Evolutionary conservation across 768 basidiomycete genomes (phyloP).

Genomic region (Rhodotorula sphaerocarpa): DNA sequence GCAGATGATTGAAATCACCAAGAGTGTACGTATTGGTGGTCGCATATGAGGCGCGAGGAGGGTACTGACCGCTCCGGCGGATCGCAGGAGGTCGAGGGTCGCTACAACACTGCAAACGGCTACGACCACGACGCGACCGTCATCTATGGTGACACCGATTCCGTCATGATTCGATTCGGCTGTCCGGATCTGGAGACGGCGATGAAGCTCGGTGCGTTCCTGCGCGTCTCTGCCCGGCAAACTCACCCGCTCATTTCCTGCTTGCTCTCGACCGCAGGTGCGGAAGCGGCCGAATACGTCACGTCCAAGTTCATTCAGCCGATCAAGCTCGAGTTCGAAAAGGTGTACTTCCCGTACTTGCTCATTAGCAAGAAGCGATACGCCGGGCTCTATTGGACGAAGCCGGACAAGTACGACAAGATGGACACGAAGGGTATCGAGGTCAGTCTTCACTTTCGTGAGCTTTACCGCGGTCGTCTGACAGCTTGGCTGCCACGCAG

Average conservation of each 20-base stretch:
- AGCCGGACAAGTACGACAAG: constrained; percentile 89
- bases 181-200: constrained; percentile 74
- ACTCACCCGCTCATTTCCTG: not conserved
- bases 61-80: not conserved
- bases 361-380: constrained; percentile 99
- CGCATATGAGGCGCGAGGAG: constrained; percentile 2
- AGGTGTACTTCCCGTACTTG: constrained; percentile 96
- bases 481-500: constrained; percentile 45
- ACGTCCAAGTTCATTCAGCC: constrained; percentile 85
- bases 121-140: constrained; percentile 80
- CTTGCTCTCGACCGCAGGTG: constrained; percentile 50
- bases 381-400: constrained; percentile 96
- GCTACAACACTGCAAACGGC: constrained; percentile 77
- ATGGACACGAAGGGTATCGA: constrained; percentile 99
- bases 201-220: constrained; percentile 71
- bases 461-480: not conserved
- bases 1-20: constrained; percentile 97
- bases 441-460: constrained; percentile 48
- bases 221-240: not conserved
- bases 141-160: constrained; percentile 98
- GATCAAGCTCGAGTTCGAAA: constrained; percentile 98
- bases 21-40: constrained; percentile 51
- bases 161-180: constrained; percentile 97
- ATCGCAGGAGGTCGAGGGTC: constrained; percentile 71
- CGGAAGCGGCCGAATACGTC: constrained; percentile 84